A percentile compares a stretch with the other conserved stretches of the same genome.
Evolutionary conservation across 192 early-diverging fungal genomes (phyloP).

Genomic region (Pilaira anomala): DNA sequence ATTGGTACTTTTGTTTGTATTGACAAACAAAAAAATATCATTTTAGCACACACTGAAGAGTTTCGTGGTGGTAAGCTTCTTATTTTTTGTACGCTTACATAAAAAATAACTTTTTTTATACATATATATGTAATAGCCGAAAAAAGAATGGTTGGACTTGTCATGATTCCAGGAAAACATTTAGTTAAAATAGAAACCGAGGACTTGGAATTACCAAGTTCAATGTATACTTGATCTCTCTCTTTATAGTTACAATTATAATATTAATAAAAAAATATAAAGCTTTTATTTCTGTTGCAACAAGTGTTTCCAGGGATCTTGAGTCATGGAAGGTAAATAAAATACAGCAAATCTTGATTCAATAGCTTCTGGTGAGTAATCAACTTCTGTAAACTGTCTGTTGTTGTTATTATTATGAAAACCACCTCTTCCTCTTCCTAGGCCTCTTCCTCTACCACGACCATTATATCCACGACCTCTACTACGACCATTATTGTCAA

Average conservation of each 20-base stretch:
- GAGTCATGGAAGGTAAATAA: constrained; percentile 7
- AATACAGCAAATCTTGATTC: neutral
- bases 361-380: constrained; percentile 11
- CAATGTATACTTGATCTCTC: constrained; percentile 18
- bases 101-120: neutral
- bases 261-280: neutral
- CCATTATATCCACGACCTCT: neutral
- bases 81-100: neutral
- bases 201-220: constrained; percentile 25
- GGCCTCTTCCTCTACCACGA: neutral
- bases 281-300: neutral
- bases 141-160: constrained; percentile 60
- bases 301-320: constrained; percentile 19
- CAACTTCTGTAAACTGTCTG: neutral
- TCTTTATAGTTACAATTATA: neutral
- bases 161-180: constrained; percentile 79
- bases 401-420: neutral
- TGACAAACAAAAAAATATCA: constrained; percentile 72
- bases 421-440: neutral
- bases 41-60: constrained; percentile 67
- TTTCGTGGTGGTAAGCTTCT: constrained; percentile 43
- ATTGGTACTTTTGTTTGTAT: constrained; percentile 69
- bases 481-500: neutral
- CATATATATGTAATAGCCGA: constrained; percentile 36
- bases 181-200: constrained; percentile 61